Conservation (phyloP, 495 filamentous ascomycete species). For the Penicillium paradoxum region DNA sequence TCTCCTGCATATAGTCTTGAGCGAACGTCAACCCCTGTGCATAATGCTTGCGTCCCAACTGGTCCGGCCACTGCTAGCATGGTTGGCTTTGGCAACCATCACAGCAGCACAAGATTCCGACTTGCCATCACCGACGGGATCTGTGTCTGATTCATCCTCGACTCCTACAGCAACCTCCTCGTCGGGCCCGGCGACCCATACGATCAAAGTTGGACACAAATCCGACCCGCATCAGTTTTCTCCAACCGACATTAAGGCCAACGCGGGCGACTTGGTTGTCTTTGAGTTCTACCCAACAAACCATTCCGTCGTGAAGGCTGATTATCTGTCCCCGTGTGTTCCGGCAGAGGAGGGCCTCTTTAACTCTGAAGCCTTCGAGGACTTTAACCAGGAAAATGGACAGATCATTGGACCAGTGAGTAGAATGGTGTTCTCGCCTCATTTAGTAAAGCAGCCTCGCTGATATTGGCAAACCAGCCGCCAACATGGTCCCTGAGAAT, state of each 20-base stretch:
- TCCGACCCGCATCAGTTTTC: conserved; percentile 44
- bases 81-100: conserved; percentile 3
- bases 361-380: conserved; percentile 34
- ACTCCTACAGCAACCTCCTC: conserved; percentile 7
- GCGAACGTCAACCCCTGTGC: background rate
- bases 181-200: conserved; percentile 35
- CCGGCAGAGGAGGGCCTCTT: conserved; percentile 41
- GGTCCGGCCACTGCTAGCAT: conserved; percentile 6
- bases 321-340: conserved; percentile 53
- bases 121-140: background rate
- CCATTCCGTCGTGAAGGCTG: conserved; percentile 57
- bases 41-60: conserved; percentile 8
- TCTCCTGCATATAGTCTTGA: background rate
- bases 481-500: conserved; percentile 35
- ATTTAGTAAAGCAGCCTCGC: background rate
- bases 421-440: background rate
- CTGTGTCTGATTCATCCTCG: background rate
- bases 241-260: conserved; percentile 48
- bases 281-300: conserved; percentile 61
- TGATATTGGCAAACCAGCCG: conserved; percentile 11
- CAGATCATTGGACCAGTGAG: conserved; percentile 29
- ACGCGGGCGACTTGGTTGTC: conserved; percentile 49
- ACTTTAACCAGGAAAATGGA: conserved; percentile 26
- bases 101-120: background rate
- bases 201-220: conserved; percentile 45